Base-by-base conservation (phyloP, 257 asterid genomes). In the Jaltomata sinuosa region DNA sequence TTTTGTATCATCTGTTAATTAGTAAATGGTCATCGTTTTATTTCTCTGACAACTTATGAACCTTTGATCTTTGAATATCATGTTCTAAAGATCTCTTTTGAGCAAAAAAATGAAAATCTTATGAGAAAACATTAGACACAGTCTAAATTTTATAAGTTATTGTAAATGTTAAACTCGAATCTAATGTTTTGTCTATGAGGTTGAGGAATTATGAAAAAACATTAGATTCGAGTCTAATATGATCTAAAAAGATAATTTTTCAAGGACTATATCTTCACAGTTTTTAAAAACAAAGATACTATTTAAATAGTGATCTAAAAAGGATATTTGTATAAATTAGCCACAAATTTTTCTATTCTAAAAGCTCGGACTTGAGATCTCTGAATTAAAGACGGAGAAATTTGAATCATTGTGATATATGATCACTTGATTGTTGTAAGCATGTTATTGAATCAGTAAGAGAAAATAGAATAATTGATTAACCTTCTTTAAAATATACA, bases 311-410 rank as follows among this genome's bases (percentile, higher is more conserved):
- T 34, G 0, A 0, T 1, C 25, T 34, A 18, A 67, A 18, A 64
- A 0, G 12, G 19, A 14, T 0, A 6, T 29, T 29, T 29, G 0
- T 2, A 6, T 29, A 64, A 29, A 29, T 6, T 3, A 6, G 0
- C 0, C 1, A 6, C 0, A 5, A 29, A 0, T 11, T 11, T 2
- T 6, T 3, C 1, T 31, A 65, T 65, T 65, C 0, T 0, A 0
- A 31, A 0, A 18, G 0, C 11, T 65, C 0, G 6, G 31, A 65
- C 0, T 0, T 7, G 0, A 31, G 21, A 29, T 0, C 0, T 15
- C 0, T 12, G 0, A 27, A 2, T 62, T 62, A 12, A 12, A 1
- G 3, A 15, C 4, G 1, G 5, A 29, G 1, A 0, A 29, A 64
- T 14, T 6, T 25, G 0, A 64, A 11, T 29, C n/a, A 64, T 14